Evolutionary conservation across 1,139 yeast genomes (phyloP).

Genomic region (Chernovozyma aurita): DNA sequence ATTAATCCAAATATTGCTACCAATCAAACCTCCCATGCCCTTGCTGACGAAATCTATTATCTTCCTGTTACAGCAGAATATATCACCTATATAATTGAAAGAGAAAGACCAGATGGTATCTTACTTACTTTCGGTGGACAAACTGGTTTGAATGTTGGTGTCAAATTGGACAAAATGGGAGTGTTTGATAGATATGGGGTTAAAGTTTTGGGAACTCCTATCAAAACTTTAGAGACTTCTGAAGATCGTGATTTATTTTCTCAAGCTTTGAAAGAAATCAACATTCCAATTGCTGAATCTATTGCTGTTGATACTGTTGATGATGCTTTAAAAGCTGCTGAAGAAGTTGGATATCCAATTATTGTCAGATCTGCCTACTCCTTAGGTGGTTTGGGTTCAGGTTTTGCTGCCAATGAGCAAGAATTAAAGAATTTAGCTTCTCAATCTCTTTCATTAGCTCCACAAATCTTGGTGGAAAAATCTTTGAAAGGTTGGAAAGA

Average conservation of each 20-base stretch:
- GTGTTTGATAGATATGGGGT: conserved; percentile 86
- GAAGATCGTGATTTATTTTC: conserved; percentile 98
- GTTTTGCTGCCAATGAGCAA: conserved; percentile 79
- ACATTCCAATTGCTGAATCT: conserved; percentile 94
- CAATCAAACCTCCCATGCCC: conserved; percentile 91
- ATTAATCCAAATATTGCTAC: conserved; percentile 98
- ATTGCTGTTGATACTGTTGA: conserved; percentile 92
- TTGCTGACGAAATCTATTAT: conserved; percentile 93
- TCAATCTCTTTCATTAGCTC: conserved; percentile 83
- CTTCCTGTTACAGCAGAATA: conserved; percentile 97
- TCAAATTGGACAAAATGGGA: conserved; percentile 88
- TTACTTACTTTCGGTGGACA: conserved; percentile 97
- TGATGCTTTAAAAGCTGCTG: conserved; percentile 88
- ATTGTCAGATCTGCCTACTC: conserved; percentile 98
- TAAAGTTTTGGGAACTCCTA: conserved; percentile 96
- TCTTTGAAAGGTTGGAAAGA: conserved; percentile 99
- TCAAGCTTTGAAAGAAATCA: conserved; percentile 86
- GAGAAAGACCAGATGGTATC: conserved; percentile 95
- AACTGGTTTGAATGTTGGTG: conserved; percentile 95
- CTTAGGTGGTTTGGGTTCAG: conserved; percentile 96
- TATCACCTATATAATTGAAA: conserved; percentile 87
- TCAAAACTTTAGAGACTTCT: conserved; percentile 88
- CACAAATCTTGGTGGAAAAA: conserved; percentile 94
- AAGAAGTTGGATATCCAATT: conserved; percentile 85
- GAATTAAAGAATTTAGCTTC: conserved; percentile 86